Evolutionary conservation across 2,329 filamentous ascomycete species (phyloP), one percentile per base, ranked within the genome.

Genomic region (Sporothrix mexicana): DNA sequence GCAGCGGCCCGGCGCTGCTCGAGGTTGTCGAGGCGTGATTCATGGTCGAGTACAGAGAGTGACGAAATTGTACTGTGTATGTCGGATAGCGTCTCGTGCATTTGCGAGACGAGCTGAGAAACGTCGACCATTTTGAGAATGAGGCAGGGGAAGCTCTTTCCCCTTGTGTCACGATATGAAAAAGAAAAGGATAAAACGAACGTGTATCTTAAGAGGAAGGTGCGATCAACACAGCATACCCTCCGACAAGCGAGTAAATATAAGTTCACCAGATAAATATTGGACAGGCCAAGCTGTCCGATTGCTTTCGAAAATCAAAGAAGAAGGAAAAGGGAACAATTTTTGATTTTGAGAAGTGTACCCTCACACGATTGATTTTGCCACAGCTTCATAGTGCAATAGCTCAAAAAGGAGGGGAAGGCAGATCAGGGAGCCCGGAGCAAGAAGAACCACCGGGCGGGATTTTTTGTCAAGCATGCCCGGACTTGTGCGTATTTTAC

Each of bases 41-140:
- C 78, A 73, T 84, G 82, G 9, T 78, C 74, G 7, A 77, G 76
- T 1, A 77, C 77, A 12, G 80, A 78, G 23, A 84, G 77, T 1
- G 78, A 77, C 13, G 79, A 77, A 47, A 85, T 76, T 25, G 83
- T 82, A 41, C 70, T 73, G 73, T 81, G 80, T 73, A 85, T 84
- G 17, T 79, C 77, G 0, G 81, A 79, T 61, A 85, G 78, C 23
- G 80, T 84, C 70, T 84, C 80, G 74, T 81, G 81, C 82, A 85
- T 83, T 76, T 83, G 80, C 74, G 80, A 77, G 75, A 84, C 80
- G 64, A 85, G 81, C 59, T 78, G 74, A 15, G 81, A 78, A 73
- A 84, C 80, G 72, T 83, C 80, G 20, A 66, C 72, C 77, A 79
- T 80, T 8, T 66, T 74, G 47, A 66, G 25, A 49, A 45, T 36